Evolutionary conservation across 2,329 filamentous ascomycete genomes (phyloP).

Genomic region (Mycogone perniciosa): DNA sequence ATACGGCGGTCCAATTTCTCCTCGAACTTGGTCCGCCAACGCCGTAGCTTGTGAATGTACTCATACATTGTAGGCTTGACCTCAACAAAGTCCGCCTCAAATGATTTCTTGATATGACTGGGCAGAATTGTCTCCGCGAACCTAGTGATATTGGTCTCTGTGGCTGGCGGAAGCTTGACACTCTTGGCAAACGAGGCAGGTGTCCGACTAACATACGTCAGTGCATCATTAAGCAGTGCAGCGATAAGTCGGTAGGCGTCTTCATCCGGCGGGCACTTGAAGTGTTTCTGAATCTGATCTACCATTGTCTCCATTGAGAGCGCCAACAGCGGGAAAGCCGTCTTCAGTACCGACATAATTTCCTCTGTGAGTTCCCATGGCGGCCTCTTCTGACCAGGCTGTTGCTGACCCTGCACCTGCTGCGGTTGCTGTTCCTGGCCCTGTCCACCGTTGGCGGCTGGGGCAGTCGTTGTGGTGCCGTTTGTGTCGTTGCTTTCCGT

Average conservation of each 20-base stretch:
- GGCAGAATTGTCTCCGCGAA: slow-evolving; percentile 97
- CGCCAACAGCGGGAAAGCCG: slow-evolving; percentile 89
- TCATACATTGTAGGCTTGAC: slow-evolving; percentile 97
- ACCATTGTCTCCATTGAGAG: slow-evolving; percentile 99
- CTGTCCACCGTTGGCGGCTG: slow-evolving; percentile 22
- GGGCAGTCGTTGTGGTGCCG: slow-evolving; percentile 21
- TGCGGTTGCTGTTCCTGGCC: slow-evolving; percentile 12
- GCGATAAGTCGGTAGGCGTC: slow-evolving; percentile 96
- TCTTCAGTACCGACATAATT: slow-evolving; percentile 92
- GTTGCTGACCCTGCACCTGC: slow-evolving; percentile 17
- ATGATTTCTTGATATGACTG: slow-evolving; percentile 88
- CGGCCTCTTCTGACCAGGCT: slow-evolving; percentile 56
- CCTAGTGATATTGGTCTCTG: slow-evolving; percentile 91
- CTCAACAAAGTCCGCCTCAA: slow-evolving; percentile 93
- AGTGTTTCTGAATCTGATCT: slow-evolving; percentile 97
- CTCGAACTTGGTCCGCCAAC: slow-evolving; percentile 96
- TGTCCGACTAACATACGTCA: slow-evolving; percentile 86
- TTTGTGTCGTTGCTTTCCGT: slow-evolving; percentile 35
- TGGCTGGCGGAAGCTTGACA: slow-evolving; percentile 81
- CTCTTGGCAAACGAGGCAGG: slow-evolving; percentile 83
- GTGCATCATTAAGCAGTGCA: slow-evolving; percentile 89
- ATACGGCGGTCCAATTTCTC: slow-evolving; percentile 88
- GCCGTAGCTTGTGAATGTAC: slow-evolving; percentile 94
- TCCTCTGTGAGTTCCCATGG: slow-evolving; percentile 97
- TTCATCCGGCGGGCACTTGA: slow-evolving; percentile 97